Evolutionary conservation across 225 moss, liverwort and hornwort species (phyloP).

Genomic region (Pleurozium schreberi): DNA sequence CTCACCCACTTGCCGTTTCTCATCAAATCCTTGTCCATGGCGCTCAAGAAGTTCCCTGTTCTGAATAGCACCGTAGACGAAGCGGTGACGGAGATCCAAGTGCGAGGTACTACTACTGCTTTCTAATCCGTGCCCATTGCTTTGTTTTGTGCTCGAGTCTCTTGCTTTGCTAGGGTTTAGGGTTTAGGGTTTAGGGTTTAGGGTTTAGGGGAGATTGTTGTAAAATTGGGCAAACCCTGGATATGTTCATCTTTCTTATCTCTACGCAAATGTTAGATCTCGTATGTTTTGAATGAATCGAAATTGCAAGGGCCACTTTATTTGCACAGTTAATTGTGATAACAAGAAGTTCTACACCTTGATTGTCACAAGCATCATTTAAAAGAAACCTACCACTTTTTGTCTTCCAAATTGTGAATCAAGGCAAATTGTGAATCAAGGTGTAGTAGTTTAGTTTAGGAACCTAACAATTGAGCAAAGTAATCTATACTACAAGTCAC

Average conservation of each 20-base stretch:
- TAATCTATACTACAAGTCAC: not conserved
- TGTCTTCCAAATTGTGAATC: too few species aligned
- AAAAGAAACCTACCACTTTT: too few species aligned
- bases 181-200: not conserved
- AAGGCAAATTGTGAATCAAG: not conserved
- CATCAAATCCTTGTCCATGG: constrained; percentile 77
- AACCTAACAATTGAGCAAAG: not conserved
- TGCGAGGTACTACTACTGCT: constrained; percentile 33
- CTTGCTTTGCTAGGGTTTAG: not conserved
- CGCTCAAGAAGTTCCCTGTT: constrained; percentile 62
- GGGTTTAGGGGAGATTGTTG: not conserved
- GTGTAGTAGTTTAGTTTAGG: not conserved
- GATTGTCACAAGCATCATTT: not conserved
- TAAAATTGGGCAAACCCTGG: not conserved
- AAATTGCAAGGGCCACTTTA: not conserved
- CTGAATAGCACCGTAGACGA: constrained; percentile 83
- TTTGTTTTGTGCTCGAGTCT: not conserved
- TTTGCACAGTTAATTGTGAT: not conserved
- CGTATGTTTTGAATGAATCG: not conserved
- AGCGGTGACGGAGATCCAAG: constrained; percentile 65
- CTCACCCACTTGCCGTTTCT: constrained; percentile 79
- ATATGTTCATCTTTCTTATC: not conserved
- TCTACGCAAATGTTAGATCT: not conserved
- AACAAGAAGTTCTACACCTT: not conserved
- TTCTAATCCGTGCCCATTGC: too few species aligned